phyloP scores from a whole-genome alignment of 2,329 filamentous ascomycete genomes.

The Aureobasidium uvarum region DNA sequence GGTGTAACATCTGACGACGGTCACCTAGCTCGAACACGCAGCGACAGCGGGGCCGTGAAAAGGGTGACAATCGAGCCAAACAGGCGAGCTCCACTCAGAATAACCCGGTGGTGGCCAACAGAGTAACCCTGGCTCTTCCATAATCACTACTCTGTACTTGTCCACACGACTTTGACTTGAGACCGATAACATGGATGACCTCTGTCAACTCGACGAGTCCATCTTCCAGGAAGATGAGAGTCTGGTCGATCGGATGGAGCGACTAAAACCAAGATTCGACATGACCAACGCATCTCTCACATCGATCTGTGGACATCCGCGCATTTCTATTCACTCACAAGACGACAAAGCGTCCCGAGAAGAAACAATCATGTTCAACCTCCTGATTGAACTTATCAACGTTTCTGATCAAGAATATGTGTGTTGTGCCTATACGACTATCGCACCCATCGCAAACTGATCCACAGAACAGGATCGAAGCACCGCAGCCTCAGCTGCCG shows the following conservation, averaged over 20 bases:
- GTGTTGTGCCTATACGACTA: too few species aligned
- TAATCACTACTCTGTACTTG: neutral
- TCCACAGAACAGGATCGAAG: neutral
- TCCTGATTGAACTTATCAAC: neutral
- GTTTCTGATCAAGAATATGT: neutral
- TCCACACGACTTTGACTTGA: neutral
- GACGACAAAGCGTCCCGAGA: neutral
- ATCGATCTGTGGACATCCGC: neutral
- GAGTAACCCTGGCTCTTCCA: neutral
- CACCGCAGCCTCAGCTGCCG: neutral
- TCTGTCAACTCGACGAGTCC: neutral
- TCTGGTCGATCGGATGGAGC: neutral
- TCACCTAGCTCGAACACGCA: too few species aligned
- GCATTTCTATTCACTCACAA: neutral
- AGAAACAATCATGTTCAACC: neutral
- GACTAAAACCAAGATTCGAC: neutral
- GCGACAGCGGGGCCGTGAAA: too few species aligned
- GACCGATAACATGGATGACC: neutral
- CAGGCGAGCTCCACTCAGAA: too few species aligned
- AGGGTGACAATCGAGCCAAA: too few species aligned
- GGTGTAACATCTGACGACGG: too few species aligned
- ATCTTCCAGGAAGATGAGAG: neutral
- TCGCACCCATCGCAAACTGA: neutral
- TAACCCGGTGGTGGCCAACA: neutral
- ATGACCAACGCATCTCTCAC: neutral